Base-by-base conservation (phyloP, 805 yeast genomes). In the Yamadazyma kitorensis region DNA sequence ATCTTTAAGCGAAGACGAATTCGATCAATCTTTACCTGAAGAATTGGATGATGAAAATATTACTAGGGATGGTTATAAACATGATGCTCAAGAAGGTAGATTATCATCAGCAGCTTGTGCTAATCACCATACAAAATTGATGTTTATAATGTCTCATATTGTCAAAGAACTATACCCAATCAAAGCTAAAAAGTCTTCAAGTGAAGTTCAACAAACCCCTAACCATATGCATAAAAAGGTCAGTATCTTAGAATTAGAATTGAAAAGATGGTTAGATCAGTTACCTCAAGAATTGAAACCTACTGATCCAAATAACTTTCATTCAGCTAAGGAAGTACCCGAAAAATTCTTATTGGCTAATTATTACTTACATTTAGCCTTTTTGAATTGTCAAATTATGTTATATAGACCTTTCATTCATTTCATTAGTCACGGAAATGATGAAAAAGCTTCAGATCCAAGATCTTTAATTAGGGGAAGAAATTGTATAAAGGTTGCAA, bases 401-500 rank as follows among this genome's bases (percentile, higher is more conserved):
- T 66, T 88, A 11, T 88, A 87, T 51, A 74, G 95, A 32, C 96
- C 96, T 2, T 88, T 87, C 53, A 83, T 88, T 45, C 95, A 87
- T 59, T 86, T 82, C 54, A 74, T 83, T 34, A 74, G 86, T 21
- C 79, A 83, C 32, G 78, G 76, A 28, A 43, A 51, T 20, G 49
- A 51, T 29, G 43, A 49, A n/a, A 51, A 53, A 20, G 43, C 49
- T 9, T 51, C 64, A 1, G 83, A 78, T 47, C 73, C 79, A 27
- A 68, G 78, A 39, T 82, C 88, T 12, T 68, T 80, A 24, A 78
- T 78, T 9, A 73, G 87, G 53, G 94, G 95, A 0, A 72, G 82
- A 47, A 84, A 84, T 48, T 88, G 96, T 60, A 81, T 88, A 35
- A 78, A 82, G 45, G 87, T 86, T 7, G 89, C 96, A 0, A 69